A percentile compares a stretch with the other conserved stretches of the same genome.
phyloP scores from a whole-genome alignment of 495 filamentous ascomycete genomes.

The Hyaloscypha bicolor region DNA sequence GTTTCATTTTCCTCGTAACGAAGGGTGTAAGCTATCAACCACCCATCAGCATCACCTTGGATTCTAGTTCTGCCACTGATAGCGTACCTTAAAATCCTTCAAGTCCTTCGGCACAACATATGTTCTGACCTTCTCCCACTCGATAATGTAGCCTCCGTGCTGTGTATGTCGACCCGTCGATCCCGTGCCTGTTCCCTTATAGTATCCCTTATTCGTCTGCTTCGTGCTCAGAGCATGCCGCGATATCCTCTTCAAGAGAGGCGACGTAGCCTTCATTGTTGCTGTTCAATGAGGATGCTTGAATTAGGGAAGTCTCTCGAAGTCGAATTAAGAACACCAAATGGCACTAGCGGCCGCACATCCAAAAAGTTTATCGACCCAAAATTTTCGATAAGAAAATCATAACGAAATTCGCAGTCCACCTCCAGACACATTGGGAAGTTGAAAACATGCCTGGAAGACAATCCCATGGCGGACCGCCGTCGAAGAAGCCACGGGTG shows the following conservation, averaged over 20 bases:
- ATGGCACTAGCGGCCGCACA: slow-evolving; percentile 30
- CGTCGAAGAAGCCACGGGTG: slow-evolving; percentile 48
- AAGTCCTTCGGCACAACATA: slow-evolving; percentile 77
- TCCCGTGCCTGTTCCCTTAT: slow-evolving; percentile 92
- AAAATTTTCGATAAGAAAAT: slow-evolving; percentile 22
- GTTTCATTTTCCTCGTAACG: slow-evolving; percentile 65
- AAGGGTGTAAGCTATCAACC: slow-evolving; percentile 79
- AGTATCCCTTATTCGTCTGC: slow-evolving; percentile 88
- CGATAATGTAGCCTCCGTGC: slow-evolving; percentile 79
- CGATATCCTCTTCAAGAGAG: slow-evolving; percentile 66
- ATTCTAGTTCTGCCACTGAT: neutral
- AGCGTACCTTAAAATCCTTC: slow-evolving; percentile 68
- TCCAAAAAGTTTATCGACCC: slow-evolving; percentile 25
- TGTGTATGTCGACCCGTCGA: slow-evolving; percentile 85
- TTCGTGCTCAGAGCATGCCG: slow-evolving; percentile 84
- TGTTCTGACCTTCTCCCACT: slow-evolving; percentile 85
- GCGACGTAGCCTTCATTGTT: slow-evolving; percentile 68
- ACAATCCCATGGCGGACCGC: slow-evolving; percentile 58
- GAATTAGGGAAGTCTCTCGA: slow-evolving; percentile 12
- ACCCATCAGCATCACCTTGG: slow-evolving; percentile 7
- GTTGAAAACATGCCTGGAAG: slow-evolving; percentile 64
- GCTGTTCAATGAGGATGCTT: neutral
- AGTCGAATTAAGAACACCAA: neutral
- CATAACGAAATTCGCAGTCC: neutral
- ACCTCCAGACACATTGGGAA: slow-evolving; percentile 2